Conservation (phyloP, 2,329 filamentous ascomycete species). For the Penicillium thymicola region DNA sequence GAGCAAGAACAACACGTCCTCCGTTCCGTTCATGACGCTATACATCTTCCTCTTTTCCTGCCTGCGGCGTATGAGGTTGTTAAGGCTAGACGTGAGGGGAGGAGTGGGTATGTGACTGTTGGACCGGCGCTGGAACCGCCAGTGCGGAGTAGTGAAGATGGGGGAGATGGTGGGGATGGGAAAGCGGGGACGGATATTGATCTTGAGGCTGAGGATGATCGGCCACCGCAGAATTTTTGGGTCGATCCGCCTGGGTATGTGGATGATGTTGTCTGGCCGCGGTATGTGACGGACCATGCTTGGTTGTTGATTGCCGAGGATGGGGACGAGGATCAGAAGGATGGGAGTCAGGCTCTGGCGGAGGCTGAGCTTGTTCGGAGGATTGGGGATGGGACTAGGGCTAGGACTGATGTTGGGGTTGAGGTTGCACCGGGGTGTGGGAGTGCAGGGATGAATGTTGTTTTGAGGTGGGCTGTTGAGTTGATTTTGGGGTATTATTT, state of each 20-base stretch:
- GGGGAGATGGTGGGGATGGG: neutral
- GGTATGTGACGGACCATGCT: conserved; percentile 76
- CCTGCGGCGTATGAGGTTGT: conserved; percentile 59
- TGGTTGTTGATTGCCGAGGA: conserved; percentile 69
- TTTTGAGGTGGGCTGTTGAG: conserved; percentile 67
- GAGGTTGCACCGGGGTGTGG: conserved; percentile 49
- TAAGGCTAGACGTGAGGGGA: conserved; percentile 40
- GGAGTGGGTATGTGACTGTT: conserved; percentile 48
- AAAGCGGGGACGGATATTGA: conserved; percentile 17
- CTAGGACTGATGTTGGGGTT: conserved; percentile 47
- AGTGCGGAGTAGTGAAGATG: neutral
- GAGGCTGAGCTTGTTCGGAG: conserved; percentile 28
- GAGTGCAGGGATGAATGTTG: conserved; percentile 59
- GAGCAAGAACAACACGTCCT: conserved; percentile 26
- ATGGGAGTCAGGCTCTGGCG: neutral
- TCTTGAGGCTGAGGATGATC: conserved; percentile 31
- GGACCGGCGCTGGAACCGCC: conserved; percentile 36
- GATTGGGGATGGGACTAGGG: conserved; percentile 33
- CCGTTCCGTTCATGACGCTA: conserved; percentile 29
- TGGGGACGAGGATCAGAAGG: conserved; percentile 52
- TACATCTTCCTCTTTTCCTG: conserved; percentile 78
- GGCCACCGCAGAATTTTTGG: conserved; percentile 76
- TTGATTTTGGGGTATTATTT: conserved; percentile 49
- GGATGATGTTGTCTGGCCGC: conserved; percentile 92
- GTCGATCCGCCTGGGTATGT: conserved; percentile 91